Conservation (phyloP, 78 protist species). For the Dictyostelium brefeldianum region DNA sequence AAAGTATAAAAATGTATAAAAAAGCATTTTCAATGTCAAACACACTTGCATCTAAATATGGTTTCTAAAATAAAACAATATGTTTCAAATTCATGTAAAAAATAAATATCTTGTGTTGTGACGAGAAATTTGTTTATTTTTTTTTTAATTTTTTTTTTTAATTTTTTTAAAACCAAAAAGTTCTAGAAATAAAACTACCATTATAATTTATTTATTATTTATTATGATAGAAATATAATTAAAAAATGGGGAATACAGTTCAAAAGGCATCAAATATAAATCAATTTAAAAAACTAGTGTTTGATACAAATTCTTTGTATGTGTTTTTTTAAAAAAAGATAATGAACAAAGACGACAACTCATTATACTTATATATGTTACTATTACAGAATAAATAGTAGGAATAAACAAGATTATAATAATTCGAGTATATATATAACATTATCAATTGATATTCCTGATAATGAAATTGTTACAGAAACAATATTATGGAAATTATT, state of each 20-base stretch:
- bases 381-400: not conserved
- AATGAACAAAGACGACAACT: not conserved
- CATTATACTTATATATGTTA: not conserved
- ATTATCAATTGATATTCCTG: not conserved
- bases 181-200: too few relatives aligned
- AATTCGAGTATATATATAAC: not conserved
- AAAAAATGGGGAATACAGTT: not conserved
- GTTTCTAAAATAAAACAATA: not conserved
- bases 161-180: too few relatives aligned
- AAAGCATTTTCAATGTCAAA: conserved; percentile 19
- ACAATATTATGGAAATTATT: conserved; percentile 35
- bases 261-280: conserved; percentile 3
- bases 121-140: too few relatives aligned
- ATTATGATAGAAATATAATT: not conserved
- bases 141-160: not conserved
- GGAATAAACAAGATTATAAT: not conserved
- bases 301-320: not conserved
- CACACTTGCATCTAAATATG: not conserved
- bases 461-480: conserved; percentile 11
- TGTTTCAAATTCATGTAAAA: too few relatives aligned
- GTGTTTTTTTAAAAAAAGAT: not conserved
- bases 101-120: too few relatives aligned
- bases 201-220: too few relatives aligned
- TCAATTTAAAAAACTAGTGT: conserved; percentile 2
- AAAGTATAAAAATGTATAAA: conserved; percentile 8